phyloP scores from a whole-genome alignment of 345 rosid species.

The Aquilaria sinensis region DNA sequence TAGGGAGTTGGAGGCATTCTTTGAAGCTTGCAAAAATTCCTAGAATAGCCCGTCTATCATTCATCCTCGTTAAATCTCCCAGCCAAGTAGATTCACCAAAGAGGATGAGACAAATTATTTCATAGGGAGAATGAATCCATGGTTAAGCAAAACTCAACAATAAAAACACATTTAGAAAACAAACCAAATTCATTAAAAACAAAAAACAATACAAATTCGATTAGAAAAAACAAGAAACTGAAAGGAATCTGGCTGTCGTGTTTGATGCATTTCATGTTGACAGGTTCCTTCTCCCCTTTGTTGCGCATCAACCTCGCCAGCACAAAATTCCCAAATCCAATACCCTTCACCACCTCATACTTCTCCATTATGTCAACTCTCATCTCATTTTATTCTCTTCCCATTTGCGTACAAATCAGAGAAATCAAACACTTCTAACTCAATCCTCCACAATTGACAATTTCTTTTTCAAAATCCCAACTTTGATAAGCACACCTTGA shows the following conservation, averaged over 20 bases:
- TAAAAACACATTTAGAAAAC: not conserved
- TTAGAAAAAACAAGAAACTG: not conserved
- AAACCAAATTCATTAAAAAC: not conserved
- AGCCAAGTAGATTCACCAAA: conserved; percentile 75
- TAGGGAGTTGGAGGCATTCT: too few species aligned
- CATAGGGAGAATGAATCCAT: too few species aligned
- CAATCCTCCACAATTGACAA: not conserved
- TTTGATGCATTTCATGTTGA: conserved; percentile 91
- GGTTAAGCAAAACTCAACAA: not conserved
- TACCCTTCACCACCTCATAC: conserved; percentile 76
- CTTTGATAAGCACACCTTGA: not conserved
- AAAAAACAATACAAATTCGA: too few species aligned
- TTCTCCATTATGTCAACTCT: conserved; percentile 47
- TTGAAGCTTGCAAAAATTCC: too few species aligned
- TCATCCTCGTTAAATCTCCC: conserved; percentile 90
- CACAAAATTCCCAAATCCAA: conserved; percentile 87
- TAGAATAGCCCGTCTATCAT: not conserved
- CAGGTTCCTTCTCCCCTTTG: conserved; percentile 68
- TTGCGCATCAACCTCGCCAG: conserved; percentile 86
- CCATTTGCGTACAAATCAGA: not conserved
- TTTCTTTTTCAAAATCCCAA: not conserved
- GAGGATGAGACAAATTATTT: not conserved
- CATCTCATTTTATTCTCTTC: not conserved
- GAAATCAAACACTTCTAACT: conserved; percentile 7
- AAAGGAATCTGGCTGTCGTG: conserved; percentile 63